These are phyloP conservation scores for Daldinia sp. DNA, from an alignment of 2,329 filamentous ascomycete species.

Conservation along the genomic window DNA sequence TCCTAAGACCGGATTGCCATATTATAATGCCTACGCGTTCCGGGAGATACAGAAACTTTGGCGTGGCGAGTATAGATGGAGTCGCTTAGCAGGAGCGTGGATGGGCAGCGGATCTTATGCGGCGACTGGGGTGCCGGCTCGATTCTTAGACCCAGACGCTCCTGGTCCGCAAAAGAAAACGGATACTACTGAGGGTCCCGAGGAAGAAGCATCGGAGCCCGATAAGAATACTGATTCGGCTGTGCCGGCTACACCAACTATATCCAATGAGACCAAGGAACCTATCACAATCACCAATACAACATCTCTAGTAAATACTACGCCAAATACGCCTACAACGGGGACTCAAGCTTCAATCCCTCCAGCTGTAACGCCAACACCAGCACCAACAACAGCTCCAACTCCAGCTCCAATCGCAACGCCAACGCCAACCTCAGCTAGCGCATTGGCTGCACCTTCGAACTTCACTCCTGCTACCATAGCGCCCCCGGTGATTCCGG, in stretches of 20 bases:
- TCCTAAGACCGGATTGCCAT: conserved; percentile 84
- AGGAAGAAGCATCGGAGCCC: conserved; percentile 24
- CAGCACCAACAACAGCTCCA: background rate
- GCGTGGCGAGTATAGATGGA: conserved; percentile 84
- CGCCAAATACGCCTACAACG: conserved; percentile 3
- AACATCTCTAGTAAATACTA: conserved; percentile 6
- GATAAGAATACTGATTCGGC: conserved; percentile 8
- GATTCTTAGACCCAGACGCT: conserved; percentile 69
- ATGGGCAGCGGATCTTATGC: conserved; percentile 75
- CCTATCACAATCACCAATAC: conserved; percentile 9
- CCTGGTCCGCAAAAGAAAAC: conserved; percentile 47
- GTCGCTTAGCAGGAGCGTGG: conserved; percentile 83
- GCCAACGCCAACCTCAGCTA: background rate
- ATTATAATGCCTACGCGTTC: conserved; percentile 83
- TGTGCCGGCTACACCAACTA: conserved; percentile 1
- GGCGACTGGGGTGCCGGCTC: conserved; percentile 81
- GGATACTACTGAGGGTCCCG: conserved; percentile 25
- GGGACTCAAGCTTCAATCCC: background rate
- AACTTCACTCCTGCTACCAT: conserved; percentile 1
- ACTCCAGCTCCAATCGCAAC: background rate
- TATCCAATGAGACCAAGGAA: conserved; percentile 21
- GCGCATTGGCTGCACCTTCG: background rate
- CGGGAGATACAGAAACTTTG: conserved; percentile 81
- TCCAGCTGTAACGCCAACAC: background rate
- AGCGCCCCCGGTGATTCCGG: conserved; percentile 25